Evolutionary conservation across 2,329 filamentous ascomycete genomes (phyloP).

Genomic region (Canariomyces notabilis): DNA sequence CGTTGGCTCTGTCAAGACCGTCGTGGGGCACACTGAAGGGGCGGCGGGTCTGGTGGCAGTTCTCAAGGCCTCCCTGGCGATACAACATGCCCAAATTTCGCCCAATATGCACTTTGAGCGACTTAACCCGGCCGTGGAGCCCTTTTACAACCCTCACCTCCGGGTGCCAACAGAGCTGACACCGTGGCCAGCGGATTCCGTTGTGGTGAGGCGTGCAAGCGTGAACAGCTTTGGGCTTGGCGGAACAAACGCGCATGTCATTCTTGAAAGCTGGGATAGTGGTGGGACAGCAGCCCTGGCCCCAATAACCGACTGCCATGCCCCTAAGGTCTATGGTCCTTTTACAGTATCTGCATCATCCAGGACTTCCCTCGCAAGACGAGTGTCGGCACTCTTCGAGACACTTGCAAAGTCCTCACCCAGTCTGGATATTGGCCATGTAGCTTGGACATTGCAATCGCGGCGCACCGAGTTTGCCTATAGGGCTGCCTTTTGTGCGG

Average conservation of each 20-base stretch:
- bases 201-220: conserved; percentile 36
- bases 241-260: conserved; percentile 41
- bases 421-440: conserved; percentile 19
- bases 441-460: no score
- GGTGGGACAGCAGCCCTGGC: no score
- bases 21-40: conserved; percentile 47
- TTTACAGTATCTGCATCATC: no score
- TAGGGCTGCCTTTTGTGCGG: neutral
- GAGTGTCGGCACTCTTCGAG: no score
- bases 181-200: conserved; percentile 33
- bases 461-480: neutral
- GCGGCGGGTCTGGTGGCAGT: conserved; percentile 45
- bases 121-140: conserved; percentile 38
- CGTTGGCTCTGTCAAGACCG: conserved; percentile 41
- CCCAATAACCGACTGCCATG: no score
- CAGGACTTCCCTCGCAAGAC: no score
- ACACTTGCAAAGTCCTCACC: no score
- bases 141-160: conserved; percentile 32
- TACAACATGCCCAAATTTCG: conserved; percentile 36
- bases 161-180: conserved; percentile 30
- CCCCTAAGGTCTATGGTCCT: no score
- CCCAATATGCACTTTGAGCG: conserved; percentile 40
- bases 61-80: conserved; percentile 38
- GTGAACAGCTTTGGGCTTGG: conserved; percentile 44
- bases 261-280: conserved; percentile 31